Conservation (phyloP, 225 moss, liverwort and hornwort genomes). For the Pseudoscleropodium purum region DNA sequence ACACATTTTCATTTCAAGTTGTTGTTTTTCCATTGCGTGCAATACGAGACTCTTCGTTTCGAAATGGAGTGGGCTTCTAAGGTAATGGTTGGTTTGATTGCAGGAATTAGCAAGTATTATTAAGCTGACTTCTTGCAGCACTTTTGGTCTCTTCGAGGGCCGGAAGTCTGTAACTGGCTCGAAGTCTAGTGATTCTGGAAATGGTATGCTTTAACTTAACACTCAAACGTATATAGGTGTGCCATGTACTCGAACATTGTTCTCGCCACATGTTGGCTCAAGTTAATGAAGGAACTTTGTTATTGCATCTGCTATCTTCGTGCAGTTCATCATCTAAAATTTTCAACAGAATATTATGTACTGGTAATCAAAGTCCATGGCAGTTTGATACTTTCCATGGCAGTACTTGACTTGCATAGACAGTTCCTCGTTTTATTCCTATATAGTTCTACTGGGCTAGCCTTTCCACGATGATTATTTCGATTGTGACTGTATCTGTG, state of each 20-base stretch:
- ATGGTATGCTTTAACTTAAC: constrained; percentile 30
- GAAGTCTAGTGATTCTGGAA: constrained; percentile 73
- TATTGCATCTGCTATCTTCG: neutral
- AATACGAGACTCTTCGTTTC: neutral
- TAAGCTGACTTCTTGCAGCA: constrained; percentile 69
- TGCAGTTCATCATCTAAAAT: neutral
- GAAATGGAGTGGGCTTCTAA: neutral
- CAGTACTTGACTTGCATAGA: neutral
- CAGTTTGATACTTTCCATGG: neutral
- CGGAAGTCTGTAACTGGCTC: constrained; percentile 70
- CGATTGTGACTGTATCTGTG: neutral
- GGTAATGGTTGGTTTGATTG: neutral
- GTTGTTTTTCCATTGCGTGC: neutral
- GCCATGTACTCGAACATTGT: neutral
- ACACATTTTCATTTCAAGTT: neutral
- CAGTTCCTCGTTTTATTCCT: neutral
- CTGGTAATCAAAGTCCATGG: neutral
- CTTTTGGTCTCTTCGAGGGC: constrained; percentile 85
- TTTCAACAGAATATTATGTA: neutral
- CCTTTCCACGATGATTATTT: neutral
- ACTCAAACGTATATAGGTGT: neutral
- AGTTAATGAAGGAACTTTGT: neutral
- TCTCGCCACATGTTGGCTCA: neutral
- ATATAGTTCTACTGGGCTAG: neutral
- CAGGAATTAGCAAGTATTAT: constrained; percentile 91